Conservation (phyloP, 164 flowering plant genomes). For the Euptelea pleiosperma region DNA sequence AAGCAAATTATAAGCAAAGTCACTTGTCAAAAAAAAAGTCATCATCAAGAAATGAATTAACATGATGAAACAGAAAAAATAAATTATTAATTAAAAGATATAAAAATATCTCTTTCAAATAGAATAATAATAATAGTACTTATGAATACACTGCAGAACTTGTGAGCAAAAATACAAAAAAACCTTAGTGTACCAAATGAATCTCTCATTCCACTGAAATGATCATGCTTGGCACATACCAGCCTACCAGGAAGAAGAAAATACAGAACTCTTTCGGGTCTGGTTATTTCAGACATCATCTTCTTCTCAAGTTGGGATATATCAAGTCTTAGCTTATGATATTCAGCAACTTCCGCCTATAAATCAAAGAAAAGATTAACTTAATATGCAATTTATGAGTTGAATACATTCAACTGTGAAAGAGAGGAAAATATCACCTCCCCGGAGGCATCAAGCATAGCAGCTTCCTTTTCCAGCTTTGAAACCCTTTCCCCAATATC, state of each 20-base stretch:
- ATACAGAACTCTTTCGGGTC: slow-evolving; percentile 88
- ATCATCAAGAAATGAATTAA: neutral
- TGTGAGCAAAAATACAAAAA: too few relatives aligned
- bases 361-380: slow-evolving; percentile 12
- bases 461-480: slow-evolving; percentile 84
- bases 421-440: slow-evolving; percentile 47
- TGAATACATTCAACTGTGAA: neutral
- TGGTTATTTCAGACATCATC: slow-evolving; percentile 86
- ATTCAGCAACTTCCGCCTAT: slow-evolving; percentile 86
- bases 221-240: slow-evolving; percentile 44
- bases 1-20: neutral
- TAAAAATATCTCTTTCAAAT: too few relatives aligned
- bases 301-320: slow-evolving; percentile 79
- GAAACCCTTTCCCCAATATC: slow-evolving; percentile 74
- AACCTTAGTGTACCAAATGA: neutral
- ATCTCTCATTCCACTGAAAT: neutral
- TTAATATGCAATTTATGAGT: neutral
- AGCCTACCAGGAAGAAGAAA: slow-evolving; percentile 85
- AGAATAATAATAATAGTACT: too few relatives aligned
- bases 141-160: too few relatives aligned
- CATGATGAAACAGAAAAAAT: neutral
- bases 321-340: slow-evolving; percentile 76
- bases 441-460: slow-evolving; percentile 82
- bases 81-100: neutral
- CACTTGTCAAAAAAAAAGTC: neutral